Evolutionary conservation across 1,284 basidiomycete genomes (phyloP), one percentile per base, ranked within the genome.

Genomic region (Naganishia liquefaciens): DNA sequence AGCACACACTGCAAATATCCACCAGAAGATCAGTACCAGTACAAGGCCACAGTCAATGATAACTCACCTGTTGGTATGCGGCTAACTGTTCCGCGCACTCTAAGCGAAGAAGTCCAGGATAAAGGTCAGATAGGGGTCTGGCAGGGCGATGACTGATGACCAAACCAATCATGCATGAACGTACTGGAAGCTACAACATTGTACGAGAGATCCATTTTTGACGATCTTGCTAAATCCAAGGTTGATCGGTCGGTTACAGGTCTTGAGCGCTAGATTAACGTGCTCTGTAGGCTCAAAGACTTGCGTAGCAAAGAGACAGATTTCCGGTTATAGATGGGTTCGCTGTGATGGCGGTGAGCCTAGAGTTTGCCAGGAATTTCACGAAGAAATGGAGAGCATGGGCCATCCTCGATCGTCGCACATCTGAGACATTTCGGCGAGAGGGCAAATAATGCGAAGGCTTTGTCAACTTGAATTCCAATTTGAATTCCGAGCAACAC

Each of bases 41-140:
- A 6, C 44, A 44, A 33, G 21, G 43, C 27, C 5, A 37, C 1
- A 39, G 4, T 13, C 21, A 21, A 30, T 15, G 42, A 15, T 1
- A 40, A 60, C 73, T 15, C 37, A 77, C 76, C 42, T 76, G 68
- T 63, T 78, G 77, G 66, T 78, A 78, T 60, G 69, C 68, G 9
- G 75, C 76, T 74, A 78, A 74, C 65, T 77, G 76, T 13, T 73
- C 67, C 30, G 74, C 73, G 63, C 77, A 78, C 71, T 77, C 77
- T 78, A 64, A 0, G 0, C 7, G 33, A 21, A n/a, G 10, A 23
- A n/a, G 21, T 5, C 17, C 11, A 13, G 3, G 13, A 21, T 30
- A 33, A 19, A 6, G 21, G 28, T 44, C 11, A 47, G 55, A 46
- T 37, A 37, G 23, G 4, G 19, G 15, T 11, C 1, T 6, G 40